Base-by-base conservation (phyloP, 495 filamentous ascomycete genomes). In the Trichocladium antarcticum region DNA sequence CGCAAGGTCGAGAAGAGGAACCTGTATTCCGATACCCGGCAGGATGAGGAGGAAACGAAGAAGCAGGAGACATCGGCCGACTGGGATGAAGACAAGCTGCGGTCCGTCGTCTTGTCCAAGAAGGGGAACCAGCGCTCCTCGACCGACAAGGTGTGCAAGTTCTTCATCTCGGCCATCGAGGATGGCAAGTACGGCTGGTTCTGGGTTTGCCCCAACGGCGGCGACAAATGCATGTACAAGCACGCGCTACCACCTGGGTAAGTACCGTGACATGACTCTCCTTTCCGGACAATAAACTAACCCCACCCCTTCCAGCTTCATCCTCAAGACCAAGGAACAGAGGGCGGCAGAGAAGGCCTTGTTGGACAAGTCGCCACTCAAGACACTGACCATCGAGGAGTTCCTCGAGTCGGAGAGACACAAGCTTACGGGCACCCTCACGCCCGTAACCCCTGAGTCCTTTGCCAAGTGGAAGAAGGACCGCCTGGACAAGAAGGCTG, bases 131-230 rank as follows among this genome's bases (percentile, higher is more conserved):
- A 92, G 45, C 78, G 83, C 58, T 95, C 90, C 36, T 88, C 87
- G 7, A 99, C 92, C 50, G 92, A 99, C 59, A 99, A 95, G 67
- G 89, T 97, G 49, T 99, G 92, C 84, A 99, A 97, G 69, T 94
- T 72, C 74, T 99, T 99, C 68, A 92, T 96, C 66, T 87, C 93
- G 50, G 92, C 92, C 3, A 89, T 99, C 45, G 92, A 99, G 70
- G 92, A 97, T 56, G 83, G 84, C 56, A 97, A 96, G 70, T 99
- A 99, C 58, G 92, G 92, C 54, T 99, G 92, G 92, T 95, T 97
- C 69, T 99, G 92, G 92, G 73, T 75, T 31, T 99, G 92, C 79
- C 92, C 92, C 41, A 97, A 97, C 66, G 89, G 87, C 50, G 93
- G 87, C 44, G 82, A 99, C 67, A 85, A 94, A 68, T 99, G 92